A percentile compares a stretch with the other conserved stretches of the same genome.
phyloP scores from a whole-genome alignment of 1,139 yeast species.

The Groenewaldozyma sp. region DNA sequence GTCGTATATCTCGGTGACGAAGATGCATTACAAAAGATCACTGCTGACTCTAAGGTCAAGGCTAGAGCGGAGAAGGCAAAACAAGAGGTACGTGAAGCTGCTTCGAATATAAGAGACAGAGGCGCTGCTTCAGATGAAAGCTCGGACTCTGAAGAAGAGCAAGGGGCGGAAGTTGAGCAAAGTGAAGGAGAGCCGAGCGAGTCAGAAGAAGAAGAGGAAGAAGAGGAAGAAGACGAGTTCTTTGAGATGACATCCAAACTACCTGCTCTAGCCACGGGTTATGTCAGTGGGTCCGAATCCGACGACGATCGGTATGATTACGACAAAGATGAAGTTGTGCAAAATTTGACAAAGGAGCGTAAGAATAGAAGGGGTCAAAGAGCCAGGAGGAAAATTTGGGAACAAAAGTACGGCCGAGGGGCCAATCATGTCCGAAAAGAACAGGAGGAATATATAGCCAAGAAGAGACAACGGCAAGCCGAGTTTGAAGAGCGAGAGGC shows the following conservation, averaged over 20 bases:
- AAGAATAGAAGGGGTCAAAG: slow-evolving; percentile 95
- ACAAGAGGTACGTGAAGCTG: neutral
- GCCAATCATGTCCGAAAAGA: slow-evolving; percentile 81
- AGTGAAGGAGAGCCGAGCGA: slow-evolving; percentile 14
- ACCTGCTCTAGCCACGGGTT: slow-evolving; percentile 71
- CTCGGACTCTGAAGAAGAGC: slow-evolving; percentile 23
- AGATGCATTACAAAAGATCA: neutral
- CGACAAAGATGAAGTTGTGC: slow-evolving; percentile 53
- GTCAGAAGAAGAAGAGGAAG: slow-evolving; percentile 18
- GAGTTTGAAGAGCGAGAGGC: slow-evolving; percentile 66
- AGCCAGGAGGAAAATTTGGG: slow-evolving; percentile 96
- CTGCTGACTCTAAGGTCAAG: slow-evolving; percentile 12
- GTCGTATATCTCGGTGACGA: slow-evolving; percentile 10
- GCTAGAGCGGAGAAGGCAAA: neutral
- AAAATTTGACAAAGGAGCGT: slow-evolving; percentile 43
- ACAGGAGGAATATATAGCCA: slow-evolving; percentile 38
- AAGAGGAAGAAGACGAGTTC: slow-evolving; percentile 14
- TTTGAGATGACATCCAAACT: slow-evolving; percentile 36
- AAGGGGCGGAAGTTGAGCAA: slow-evolving; percentile 23
- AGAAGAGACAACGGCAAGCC: slow-evolving; percentile 45
- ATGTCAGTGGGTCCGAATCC: slow-evolving; percentile 69
- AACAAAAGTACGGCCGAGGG: slow-evolving; percentile 66
- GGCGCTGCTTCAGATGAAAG: neutral
- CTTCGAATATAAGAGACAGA: too few relatives aligned
- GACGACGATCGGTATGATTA: slow-evolving; percentile 44